Base-by-base conservation (phyloP, 768 basidiomycete species). In the Sarcodon aspratus region DNA sequence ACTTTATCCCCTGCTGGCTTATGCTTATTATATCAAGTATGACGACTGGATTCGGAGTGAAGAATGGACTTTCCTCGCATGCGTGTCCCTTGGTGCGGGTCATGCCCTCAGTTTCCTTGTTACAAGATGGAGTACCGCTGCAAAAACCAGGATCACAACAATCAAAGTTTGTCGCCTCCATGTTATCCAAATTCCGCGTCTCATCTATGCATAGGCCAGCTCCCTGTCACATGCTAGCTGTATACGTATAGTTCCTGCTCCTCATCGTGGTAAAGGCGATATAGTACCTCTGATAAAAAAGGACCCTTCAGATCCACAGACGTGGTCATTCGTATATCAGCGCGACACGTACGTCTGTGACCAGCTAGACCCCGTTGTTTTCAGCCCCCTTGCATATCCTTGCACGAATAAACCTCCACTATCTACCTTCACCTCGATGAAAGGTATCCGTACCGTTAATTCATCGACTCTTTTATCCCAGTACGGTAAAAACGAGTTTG, bases 41-140 rank as follows among this genome's bases (percentile, higher is more conserved):
- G 89, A 95, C 58, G 69, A 82, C 52, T 96, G 89, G 86, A 69
- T 97, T 48, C 76, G 82, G 59, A 89, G 87, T 50, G 92, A 95
- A 66, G 95, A 98, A 63, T 98, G 94, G 94, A 95, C 96, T 0
- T 99, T 98, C 62, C 76, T 98, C 17, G 88, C 86, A 35, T 92
- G 86, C 55, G 84, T 94, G 11, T 67, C 80, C 3, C 76, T 99
- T 7, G 87, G 87, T 17, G 84, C 79, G 6, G 80, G 85, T 2
- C 96, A 98, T 63, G 91, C 92, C 3, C 74, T 99, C 49, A 92
- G 88, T 59, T 99, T 93, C 66, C 71, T 99, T 42, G 71, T 85
- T 10, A 99, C 95, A 0, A 78, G 78, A 55, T 99, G 96, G 96
- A 92, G 79, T 60, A 73, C 83, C 9, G 77, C 69, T 27, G 86